phyloP scores from a whole-genome alignment of 1,284 basidiomycete genomes.

The Boletus semigastroideus region DNA sequence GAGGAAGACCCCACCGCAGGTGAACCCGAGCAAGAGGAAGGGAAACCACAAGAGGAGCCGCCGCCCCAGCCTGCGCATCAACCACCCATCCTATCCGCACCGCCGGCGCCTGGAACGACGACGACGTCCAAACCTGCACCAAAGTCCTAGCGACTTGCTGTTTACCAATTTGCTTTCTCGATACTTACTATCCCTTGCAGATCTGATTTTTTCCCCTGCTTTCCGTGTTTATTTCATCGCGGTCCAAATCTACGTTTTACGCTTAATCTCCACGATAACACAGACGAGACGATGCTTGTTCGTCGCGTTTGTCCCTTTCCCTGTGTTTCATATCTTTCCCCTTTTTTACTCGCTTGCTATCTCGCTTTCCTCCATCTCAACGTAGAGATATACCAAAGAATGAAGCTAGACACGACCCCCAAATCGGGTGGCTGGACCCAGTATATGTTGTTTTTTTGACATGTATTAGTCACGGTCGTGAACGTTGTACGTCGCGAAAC shows the following conservation, averaged over 20 bases:
- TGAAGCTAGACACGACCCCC: slow-evolving; percentile 18
- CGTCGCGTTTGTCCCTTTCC: not conserved
- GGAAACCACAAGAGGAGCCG: not conserved
- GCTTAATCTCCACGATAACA: slow-evolving; percentile 4
- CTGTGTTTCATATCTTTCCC: not conserved
- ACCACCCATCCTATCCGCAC: slow-evolving; percentile 32
- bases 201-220: not conserved
- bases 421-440: not conserved
- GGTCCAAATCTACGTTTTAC: slow-evolving; percentile 6
- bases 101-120: slow-evolving; percentile 16
- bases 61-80: slow-evolving; percentile 21
- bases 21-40: slow-evolving; percentile 12
- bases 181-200: slow-evolving; percentile 3
- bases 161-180: not conserved
- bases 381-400: slow-evolving; percentile 31
- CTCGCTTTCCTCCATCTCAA: slow-evolving; percentile 4
- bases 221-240: slow-evolving; percentile 4
- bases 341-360: not conserved
- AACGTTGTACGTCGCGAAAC: not conserved
- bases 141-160: slow-evolving; percentile 3
- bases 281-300: slow-evolving; percentile 11
- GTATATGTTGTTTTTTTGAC: not conserved
- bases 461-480: not conserved
- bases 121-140: slow-evolving; percentile 15
- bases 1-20: slow-evolving; percentile 39